Base-by-base conservation (phyloP, 2,329 filamentous ascomycete genomes). In the Helminthosporium solani region DNA sequence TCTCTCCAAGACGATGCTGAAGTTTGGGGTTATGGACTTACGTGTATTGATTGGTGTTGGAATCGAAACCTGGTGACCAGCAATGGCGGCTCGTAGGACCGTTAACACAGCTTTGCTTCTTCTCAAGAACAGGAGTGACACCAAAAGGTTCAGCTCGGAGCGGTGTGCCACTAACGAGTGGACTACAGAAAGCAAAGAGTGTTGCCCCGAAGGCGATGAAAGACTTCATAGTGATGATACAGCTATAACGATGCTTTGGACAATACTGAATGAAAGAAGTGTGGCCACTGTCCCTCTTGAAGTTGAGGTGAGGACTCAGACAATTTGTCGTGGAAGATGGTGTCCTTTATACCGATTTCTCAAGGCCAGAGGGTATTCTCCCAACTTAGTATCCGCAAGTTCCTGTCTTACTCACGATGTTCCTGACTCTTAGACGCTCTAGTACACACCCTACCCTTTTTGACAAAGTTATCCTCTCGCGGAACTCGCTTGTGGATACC, bases 21-120 rank as follows among this genome's bases (percentile, higher is more conserved):
- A 12, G 28, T 31, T 31, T 5, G 28, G 14, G 7, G 25, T 12
- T 31, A 14, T n/a, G 3, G 14, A 31, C 28, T 31, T 31, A 31
- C 27, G 15, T 31, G 19, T 75, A 73, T 54, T 70, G 70, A 42
- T 75, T 69, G 11, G 72, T 75, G 20, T 60, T 62, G 18, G 70
- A 64, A 42, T 67, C 67, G 57, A 61, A 74, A 3, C 73, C 72
- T 28, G 45, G 52, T 16, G 56, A 47, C 73, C 73, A 75, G 47
- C 72, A 75, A 14, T 61, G 53, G 42, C 73, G 60, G 11, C 59
- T 67, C 11, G 53, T 63, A 8, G 71, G 64, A 2, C 66, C 61
- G 55, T 74, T 63, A 15, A 54, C 66, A 44, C 69, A 73, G 18
- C 42, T 34, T 21, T 64, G 61, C 20, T 56, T 55, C 35, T 56